These are phyloP conservation scores for Dothiorella sarmentorum DNA, from an alignment of 2,329 filamentous ascomycete species.

Conservation along the genomic window DNA sequence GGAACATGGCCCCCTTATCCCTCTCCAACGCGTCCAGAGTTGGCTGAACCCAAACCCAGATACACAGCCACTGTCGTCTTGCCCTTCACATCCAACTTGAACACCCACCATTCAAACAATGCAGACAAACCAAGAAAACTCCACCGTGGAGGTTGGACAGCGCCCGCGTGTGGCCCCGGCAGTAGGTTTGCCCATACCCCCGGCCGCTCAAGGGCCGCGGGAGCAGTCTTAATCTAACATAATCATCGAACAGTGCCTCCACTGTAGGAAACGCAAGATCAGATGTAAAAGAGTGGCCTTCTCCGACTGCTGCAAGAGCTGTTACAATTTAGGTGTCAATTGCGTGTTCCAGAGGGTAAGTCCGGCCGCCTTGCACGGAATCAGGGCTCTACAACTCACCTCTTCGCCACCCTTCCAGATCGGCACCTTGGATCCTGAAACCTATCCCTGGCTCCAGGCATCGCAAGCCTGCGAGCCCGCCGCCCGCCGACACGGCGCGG, in stretches of 20 bases:
- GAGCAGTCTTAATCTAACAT: neutral
- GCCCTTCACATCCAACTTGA: neutral
- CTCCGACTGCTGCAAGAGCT: neutral
- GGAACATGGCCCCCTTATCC: neutral
- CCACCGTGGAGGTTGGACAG: neutral
- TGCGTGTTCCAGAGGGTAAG: constrained; percentile 3
- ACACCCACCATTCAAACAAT: neutral
- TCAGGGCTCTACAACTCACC: too few species aligned
- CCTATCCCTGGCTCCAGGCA: neutral
- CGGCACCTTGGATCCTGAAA: neutral
- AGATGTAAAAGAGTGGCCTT: neutral
- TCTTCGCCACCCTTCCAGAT: neutral
- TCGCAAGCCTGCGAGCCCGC: neutral
- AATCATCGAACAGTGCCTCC: neutral
- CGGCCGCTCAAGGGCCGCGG: neutral
- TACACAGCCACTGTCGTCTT: neutral
- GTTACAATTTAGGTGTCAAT: neutral
- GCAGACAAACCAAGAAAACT: neutral
- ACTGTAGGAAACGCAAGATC: constrained; percentile 7
- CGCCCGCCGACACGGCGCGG: neutral
- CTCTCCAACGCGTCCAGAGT: too few species aligned
- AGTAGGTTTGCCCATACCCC: neutral
- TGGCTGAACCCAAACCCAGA: neutral
- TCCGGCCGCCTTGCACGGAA: neutral
- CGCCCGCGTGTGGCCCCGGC: neutral